Conservation (phyloP, 1,284 basidiomycete species). For the Peniophora sp. region DNA sequence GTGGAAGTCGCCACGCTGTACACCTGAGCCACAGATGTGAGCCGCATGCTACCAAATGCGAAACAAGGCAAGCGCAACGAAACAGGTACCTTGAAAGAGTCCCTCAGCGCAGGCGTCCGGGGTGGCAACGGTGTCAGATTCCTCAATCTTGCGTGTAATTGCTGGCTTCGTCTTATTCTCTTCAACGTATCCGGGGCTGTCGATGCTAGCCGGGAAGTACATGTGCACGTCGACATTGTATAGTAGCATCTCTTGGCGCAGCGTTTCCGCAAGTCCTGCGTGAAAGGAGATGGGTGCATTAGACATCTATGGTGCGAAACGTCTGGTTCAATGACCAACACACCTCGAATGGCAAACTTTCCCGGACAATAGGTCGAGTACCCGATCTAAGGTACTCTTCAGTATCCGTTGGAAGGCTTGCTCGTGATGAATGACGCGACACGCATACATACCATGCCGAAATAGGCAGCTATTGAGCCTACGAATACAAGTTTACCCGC, state of each 20-base stretch:
- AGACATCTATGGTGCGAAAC: constrained; percentile 1
- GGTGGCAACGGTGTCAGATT: constrained; percentile 58
- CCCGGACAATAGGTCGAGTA: constrained; percentile 84
- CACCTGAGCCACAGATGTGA: not conserved
- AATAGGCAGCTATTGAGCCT: constrained; percentile 75
- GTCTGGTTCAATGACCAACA: constrained; percentile 11
- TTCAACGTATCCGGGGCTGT: constrained; percentile 70
- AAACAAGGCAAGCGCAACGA: not conserved
- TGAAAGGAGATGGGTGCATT: not conserved
- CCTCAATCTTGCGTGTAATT: constrained; percentile 28
- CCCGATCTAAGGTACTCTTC: constrained; percentile 37
- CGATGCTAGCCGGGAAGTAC: constrained; percentile 85
- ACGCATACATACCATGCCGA: constrained; percentile 41
- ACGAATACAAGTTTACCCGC: constrained; percentile 76
- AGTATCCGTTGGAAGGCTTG: no score
- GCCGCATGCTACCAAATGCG: not conserved
- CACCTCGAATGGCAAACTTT: constrained; percentile 87
- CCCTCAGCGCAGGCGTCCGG: constrained; percentile 60
- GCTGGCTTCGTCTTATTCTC: constrained; percentile 49
- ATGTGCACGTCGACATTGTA: constrained; percentile 80
- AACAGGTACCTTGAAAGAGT: constrained; percentile 55
- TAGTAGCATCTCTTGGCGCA: constrained; percentile 77
- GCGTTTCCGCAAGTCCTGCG: constrained; percentile 81
- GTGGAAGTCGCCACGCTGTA: constrained; percentile 1
- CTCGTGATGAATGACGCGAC: no score